Evolutionary conservation across 306 rosid species (phyloP).

Genomic region (Lagenaria siceraria): DNA sequence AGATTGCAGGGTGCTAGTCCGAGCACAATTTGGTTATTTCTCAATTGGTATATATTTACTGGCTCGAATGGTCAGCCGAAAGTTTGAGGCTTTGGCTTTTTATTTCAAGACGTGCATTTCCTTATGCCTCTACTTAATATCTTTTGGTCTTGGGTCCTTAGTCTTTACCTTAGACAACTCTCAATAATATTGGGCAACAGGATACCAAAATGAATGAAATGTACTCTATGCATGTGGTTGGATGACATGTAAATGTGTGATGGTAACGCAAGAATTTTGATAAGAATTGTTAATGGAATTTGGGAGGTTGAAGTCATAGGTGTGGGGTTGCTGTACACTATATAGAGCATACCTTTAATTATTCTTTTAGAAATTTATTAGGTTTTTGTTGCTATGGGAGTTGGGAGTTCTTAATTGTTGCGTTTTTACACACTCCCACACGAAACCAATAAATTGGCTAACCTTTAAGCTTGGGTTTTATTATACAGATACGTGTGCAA

Average conservation of each 20-base stretch:
- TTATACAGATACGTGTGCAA: background rate
- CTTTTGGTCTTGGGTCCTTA: too few species aligned
- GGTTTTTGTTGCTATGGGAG: background rate
- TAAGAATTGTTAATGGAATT: conserved; percentile 4
- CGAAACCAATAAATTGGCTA: background rate
- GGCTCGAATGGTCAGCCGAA: too few species aligned
- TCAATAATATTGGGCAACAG: too few species aligned
- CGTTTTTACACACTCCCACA: conserved; percentile 4
- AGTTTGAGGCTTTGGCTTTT: too few species aligned
- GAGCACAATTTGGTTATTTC: too few species aligned
- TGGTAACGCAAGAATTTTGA: conserved; percentile 1
- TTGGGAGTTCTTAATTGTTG: background rate
- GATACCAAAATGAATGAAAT: background rate
- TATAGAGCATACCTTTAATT: background rate
- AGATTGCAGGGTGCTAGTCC: too few species aligned
- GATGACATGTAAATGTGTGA: background rate
- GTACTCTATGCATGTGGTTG: background rate
- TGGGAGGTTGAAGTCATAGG: background rate
- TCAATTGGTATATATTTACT: too few species aligned
- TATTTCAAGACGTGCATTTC: too few species aligned
- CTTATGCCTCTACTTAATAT: too few species aligned
- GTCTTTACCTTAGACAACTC: too few species aligned
- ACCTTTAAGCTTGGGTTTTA: background rate
- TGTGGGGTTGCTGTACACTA: background rate
- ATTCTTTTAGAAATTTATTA: background rate